phyloP scores from a whole-genome alignment of 257 asterid species.

The Solanum pimpinellifolium region DNA sequence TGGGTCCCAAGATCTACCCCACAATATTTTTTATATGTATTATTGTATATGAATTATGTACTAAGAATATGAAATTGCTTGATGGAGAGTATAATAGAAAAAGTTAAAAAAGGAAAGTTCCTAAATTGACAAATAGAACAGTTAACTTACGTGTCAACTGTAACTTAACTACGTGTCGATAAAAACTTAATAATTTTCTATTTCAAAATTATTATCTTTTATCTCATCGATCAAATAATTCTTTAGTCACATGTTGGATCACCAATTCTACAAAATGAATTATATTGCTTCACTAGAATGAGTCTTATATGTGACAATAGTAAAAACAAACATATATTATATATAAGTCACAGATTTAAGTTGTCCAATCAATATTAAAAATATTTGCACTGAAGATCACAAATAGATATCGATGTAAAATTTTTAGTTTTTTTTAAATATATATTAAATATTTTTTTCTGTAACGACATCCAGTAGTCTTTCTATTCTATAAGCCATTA shows the following conservation, averaged over 20 bases:
- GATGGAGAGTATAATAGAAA: background rate
- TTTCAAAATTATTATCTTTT: too few species aligned
- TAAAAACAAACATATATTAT: too few species aligned
- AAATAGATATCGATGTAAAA: too few species aligned
- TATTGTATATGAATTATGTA: background rate
- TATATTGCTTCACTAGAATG: too few species aligned
- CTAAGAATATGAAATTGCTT: background rate
- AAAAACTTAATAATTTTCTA: rapidly evolving
- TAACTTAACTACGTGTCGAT: background rate
- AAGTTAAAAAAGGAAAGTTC: background rate
- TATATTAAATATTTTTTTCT: too few species aligned
- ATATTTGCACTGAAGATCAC: too few species aligned
- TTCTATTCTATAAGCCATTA: background rate
- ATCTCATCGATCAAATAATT: background rate
- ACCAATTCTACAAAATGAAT: background rate
- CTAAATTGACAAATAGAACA: background rate
- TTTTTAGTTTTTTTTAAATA: too few species aligned
- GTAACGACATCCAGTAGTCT: too few species aligned
- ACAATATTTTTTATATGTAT: background rate
- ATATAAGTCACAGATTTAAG: too few species aligned
- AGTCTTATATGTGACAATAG: background rate
- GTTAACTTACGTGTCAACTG: background rate
- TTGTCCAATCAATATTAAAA: too few species aligned
- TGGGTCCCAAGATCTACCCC: background rate
- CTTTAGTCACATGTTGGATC: background rate